A percentile compares a stretch with the other conserved stretches of the same genome.
Evolutionary conservation across 208 protist species (phyloP).

Genomic region (Phytomonas serpens): DNA sequence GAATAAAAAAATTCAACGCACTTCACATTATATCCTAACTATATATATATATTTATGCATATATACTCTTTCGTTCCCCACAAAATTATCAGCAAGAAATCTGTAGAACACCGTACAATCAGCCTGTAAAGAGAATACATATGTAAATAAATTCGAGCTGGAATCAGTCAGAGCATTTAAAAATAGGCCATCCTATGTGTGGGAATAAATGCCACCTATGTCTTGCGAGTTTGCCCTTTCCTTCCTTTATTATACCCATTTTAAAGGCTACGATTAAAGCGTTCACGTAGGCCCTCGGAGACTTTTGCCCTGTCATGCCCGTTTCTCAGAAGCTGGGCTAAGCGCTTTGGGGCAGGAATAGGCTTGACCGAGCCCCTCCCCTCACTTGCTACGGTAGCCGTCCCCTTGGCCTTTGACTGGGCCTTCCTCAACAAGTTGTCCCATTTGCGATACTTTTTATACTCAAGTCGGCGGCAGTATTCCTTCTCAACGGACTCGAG

Average conservation of each 20-base stretch:
- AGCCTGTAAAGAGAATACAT: not conserved
- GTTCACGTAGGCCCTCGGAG: conserved; percentile 27
- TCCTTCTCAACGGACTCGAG: conserved; percentile 56
- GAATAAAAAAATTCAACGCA: not conserved
- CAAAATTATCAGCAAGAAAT: not conserved
- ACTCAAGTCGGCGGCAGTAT: conserved; percentile 50
- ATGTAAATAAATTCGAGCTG: not conserved
- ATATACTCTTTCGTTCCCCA: not conserved
- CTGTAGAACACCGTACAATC: not conserved
- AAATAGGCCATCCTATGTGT: not conserved
- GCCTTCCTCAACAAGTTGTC: conserved; percentile 59
- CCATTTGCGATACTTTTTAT: conserved; percentile 76
- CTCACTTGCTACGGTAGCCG: conserved; percentile 4
- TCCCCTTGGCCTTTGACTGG: conserved; percentile 26
- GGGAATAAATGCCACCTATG: not conserved
- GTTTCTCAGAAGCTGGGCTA: conserved; percentile 62
- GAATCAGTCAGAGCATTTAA: not conserved
- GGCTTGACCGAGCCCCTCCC: conserved; percentile 25
- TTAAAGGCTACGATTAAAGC: conserved; percentile 55
- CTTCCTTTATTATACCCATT: not conserved
- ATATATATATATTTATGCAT: conserved; percentile 7
- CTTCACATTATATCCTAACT: conserved; percentile 10
- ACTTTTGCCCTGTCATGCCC: conserved; percentile 49
- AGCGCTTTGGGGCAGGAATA: conserved; percentile 39
- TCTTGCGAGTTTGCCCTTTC: not conserved